Conservation (phyloP, 345 rosid species). For the Carallia pectinifolia region DNA sequence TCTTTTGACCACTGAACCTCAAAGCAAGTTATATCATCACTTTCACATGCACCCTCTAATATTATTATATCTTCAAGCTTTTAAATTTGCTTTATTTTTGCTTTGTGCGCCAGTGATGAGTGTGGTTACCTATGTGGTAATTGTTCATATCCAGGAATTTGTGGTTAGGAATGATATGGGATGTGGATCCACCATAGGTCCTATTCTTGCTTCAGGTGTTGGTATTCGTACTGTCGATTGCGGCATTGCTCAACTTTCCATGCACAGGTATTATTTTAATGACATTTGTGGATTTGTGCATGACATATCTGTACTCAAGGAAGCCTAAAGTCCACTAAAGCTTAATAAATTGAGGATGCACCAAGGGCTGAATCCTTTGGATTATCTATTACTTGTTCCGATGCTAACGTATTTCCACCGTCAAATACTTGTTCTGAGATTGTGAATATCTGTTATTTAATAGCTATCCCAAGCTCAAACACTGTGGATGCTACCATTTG, state of each 20-base stretch:
- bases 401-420: too few species aligned
- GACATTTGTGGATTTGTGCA: not conserved
- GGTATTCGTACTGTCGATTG: constrained; percentile 93
- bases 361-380: too few species aligned
- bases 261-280: constrained; percentile 70
- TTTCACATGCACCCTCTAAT: too few species aligned
- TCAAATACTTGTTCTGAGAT: too few species aligned
- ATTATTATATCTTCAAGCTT: not conserved
- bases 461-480: too few species aligned
- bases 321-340: not conserved
- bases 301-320: not conserved
- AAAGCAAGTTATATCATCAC: too few species aligned
- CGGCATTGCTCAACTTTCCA: constrained; percentile 92
- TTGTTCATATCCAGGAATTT: constrained; percentile 53
- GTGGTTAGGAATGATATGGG: constrained; percentile 98
- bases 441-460: too few species aligned
- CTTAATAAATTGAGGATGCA: not conserved
- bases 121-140: not conserved
- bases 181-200: constrained; percentile 97
- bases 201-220: constrained; percentile 89
- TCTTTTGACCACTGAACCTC: too few species aligned
- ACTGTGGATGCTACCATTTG: too few species aligned
- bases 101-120: not conserved
- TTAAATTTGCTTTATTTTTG: not conserved
- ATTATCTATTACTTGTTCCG: too few species aligned